Evolutionary conservation across 257 asterid species (phyloP), one percentile per base, ranked within the genome.

Genomic region (Solanum paucissectum): DNA sequence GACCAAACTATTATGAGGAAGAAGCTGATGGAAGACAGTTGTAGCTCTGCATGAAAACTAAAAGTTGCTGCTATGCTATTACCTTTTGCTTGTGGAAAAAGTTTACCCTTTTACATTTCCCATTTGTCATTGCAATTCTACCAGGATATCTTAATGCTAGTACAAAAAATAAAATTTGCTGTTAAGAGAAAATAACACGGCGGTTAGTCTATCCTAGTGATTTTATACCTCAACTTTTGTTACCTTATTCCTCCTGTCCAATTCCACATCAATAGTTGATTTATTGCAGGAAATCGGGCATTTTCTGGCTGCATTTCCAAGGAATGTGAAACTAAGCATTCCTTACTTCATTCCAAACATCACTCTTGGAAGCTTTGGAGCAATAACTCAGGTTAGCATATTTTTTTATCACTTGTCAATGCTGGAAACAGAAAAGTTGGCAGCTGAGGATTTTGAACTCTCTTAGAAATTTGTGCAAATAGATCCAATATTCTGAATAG

Each of bases 321-420:
- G 96, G 90, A 94, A 93, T 83, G 98, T 95, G 92, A 94, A 92
- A 89, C 91, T 97, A 75, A 94, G 99, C 92, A 95, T 95, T 91
- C 98, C 99, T 71, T 97, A 83, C 89, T 94, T 97, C 83, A 97
- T 97, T 83, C 99, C 99, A 49, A 97, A 97, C 88, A 95, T 95
- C 88, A 95, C 99, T 36, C 94, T 97, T 60, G 99, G 99, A 89
- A 97, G 96, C 91, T 97, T 97, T 94, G 99, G 99, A 76, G 98
- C 99, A 83, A 95, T 97, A 89, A 95, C 98, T 88, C 99, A 95
- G 98, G 98, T 93, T 79, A 88, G 72, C 38, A 77, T 60, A 38
- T 37, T 86, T 87, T n/a, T 34, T 37, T 49, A 8, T 68, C n/a
- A 12, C 32, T 49, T 14, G 18, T 49, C 83, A 88, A 29, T 83